Evolutionary conservation across 2,329 filamentous ascomycete species (phyloP).

Genomic region (Scedosporium aurantiacum): DNA sequence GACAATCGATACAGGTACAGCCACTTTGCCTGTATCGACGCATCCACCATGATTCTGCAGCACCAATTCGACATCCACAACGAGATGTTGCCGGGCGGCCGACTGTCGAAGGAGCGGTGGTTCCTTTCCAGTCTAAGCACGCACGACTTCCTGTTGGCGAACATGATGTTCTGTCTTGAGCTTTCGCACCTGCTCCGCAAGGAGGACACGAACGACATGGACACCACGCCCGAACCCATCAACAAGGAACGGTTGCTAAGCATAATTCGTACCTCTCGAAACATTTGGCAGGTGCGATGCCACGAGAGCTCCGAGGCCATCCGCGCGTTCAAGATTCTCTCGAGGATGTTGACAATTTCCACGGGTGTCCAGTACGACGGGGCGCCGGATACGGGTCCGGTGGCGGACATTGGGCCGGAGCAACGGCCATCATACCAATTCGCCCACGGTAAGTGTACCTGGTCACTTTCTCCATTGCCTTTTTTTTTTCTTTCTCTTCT

Average conservation of each 20-base stretch:
- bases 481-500: background rate
- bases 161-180: slow-evolving; percentile 34
- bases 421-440: slow-evolving; percentile 10
- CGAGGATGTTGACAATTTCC: slow-evolving; percentile 18
- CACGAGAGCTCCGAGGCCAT: slow-evolving; percentile 17
- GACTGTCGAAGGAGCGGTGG: slow-evolving; percentile 28
- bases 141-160: slow-evolving; percentile 35
- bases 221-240: slow-evolving; percentile 9
- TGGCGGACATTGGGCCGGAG: background rate
- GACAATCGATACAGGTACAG: slow-evolving; percentile 27
- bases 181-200: slow-evolving; percentile 9
- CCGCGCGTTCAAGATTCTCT: slow-evolving; percentile 19
- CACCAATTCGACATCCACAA: slow-evolving; percentile 30
- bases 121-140: slow-evolving; percentile 29
- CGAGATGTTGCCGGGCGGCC: slow-evolving; percentile 27
- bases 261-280: slow-evolving; percentile 16
- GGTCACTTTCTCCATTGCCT: background rate
- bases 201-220: slow-evolving; percentile 5
- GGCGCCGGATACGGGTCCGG: slow-evolving; percentile 6
- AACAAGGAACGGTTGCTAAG: slow-evolving; percentile 15
- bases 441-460: background rate
- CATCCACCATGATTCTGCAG: slow-evolving; percentile 29
- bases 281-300: slow-evolving; percentile 17
- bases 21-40: slow-evolving; percentile 29
- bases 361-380: slow-evolving; percentile 15